A percentile compares a stretch with the other conserved stretches of the same genome.
Conservation (phyloP, 768 basidiomycete genomes). For the Agaricus subrufescens region DNA sequence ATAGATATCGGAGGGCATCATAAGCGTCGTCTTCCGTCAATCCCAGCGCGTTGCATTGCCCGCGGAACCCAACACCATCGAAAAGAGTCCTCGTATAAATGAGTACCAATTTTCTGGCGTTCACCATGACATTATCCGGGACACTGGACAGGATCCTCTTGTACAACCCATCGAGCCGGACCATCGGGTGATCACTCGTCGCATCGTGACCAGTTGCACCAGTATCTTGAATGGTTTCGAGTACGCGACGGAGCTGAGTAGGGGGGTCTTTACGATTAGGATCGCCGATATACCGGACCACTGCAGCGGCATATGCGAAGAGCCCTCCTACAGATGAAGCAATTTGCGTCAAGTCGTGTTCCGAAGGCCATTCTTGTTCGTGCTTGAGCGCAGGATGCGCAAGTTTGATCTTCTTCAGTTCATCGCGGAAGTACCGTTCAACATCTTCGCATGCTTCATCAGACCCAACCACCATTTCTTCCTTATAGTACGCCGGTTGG, state of each 20-base stretch:
- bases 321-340: conserved; percentile 17
- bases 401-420: conserved; percentile 10
- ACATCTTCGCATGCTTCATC: conserved; percentile 7
- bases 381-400: background rate
- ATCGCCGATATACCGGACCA: conserved; percentile 17
- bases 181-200: background rate
- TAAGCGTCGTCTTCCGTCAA: too few relatives aligned
- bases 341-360: conserved; percentile 8
- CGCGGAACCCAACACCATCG: too few relatives aligned
- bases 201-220: background rate
- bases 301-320: conserved; percentile 21
- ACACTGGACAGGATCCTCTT: too few relatives aligned
- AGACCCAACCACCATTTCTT: conserved; percentile 4
- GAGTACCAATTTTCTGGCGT: too few relatives aligned
- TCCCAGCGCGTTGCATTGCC: too few relatives aligned
- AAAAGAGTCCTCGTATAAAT: too few relatives aligned
- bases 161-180: background rate
- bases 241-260: background rate
- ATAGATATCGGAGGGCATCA: too few relatives aligned
- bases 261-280: background rate
- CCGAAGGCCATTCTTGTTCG: conserved; percentile 15
- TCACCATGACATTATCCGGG: too few relatives aligned
- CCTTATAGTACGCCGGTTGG: background rate
- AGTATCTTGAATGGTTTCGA: background rate
- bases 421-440: background rate